Base-by-base conservation (phyloP, 2,329 filamentous ascomycete species). In the Fusarium robinianum region DNA sequence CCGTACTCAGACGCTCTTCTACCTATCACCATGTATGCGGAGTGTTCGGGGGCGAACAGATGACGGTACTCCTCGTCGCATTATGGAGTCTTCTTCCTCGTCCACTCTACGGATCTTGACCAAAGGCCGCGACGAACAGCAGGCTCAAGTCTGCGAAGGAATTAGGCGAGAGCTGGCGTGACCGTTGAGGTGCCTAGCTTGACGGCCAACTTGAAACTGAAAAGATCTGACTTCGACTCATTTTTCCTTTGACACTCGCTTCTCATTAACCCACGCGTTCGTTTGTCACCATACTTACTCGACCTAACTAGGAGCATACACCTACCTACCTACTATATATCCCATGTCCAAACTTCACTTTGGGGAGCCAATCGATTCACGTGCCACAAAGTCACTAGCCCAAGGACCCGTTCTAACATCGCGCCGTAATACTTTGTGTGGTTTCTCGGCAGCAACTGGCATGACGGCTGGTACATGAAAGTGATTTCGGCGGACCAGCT, bases 191-290 rank as follows among this genome's bases (percentile, higher is more conserved):
- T 71, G 65, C 63, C 67, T 64, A 69, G 72, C 51, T 66, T 80
- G 74, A 80, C 66, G 77, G 72, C 66, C 62, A 67, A 62, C 61
- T 61, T 59, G 67, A 77, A 80, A 86, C 82, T 87, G 82, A 86
- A 87, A 87, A 88, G 83, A 87, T 78, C 84, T 87, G 84, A 88
- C 76, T 55, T 57, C 51, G 48, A 53, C 48, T 45, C 29, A 41
- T 7, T 19, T 29, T 31, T 36, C 29, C 30, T 29, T 48, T 19
- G 41, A 21, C 18, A 12, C 19, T 16, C 30, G 19, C 15, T 38
- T 31, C 9, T 10, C 15, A n/a, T n/a, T n/a, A n/a, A n/a, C n/a
- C n/a, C n/a, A n/a, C n/a, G n/a, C n/a, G n/a, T n/a, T n/a, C n/a
- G n/a, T n/a, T n/a, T n/a, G n/a, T n/a, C n/a, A n/a, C n/a, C n/a